phyloP scores from a whole-genome alignment of 805 yeast genomes.

The Pachysolen tannophilus region DNA sequence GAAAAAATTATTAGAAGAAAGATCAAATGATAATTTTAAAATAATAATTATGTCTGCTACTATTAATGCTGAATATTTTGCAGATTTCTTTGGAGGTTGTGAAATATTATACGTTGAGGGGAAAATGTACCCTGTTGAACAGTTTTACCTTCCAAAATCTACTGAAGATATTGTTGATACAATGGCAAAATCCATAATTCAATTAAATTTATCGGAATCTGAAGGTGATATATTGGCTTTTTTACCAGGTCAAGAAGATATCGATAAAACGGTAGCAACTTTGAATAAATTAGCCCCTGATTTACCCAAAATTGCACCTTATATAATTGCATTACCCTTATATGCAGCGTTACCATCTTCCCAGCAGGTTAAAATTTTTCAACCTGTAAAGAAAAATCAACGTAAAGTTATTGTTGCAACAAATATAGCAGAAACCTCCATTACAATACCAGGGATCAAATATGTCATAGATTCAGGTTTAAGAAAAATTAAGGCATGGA shows the following conservation, averaged over 20 bases:
- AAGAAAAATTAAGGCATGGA: constrained; percentile 91
- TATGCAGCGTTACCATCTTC: constrained; percentile 91
- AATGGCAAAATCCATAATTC: constrained; percentile 64
- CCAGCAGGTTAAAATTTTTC: constrained; percentile 77
- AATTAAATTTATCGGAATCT: constrained; percentile 70
- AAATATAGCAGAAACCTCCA: constrained; percentile 95
- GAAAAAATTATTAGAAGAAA: constrained; percentile 50
- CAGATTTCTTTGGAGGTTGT: constrained; percentile 67
- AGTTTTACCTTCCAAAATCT: constrained; percentile 54
- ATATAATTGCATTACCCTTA: constrained; percentile 70
- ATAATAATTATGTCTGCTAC: constrained; percentile 96
- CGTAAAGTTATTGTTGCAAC: constrained; percentile 89
- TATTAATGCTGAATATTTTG: constrained; percentile 81
- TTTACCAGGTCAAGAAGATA: constrained; percentile 95
- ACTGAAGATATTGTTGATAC: constrained; percentile 82
- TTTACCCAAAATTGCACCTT: constrained; percentile 69
- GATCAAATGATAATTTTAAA: constrained; percentile 52
- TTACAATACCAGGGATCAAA: constrained; percentile 90
- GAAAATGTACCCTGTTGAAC: constrained; percentile 75
- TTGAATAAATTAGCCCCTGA: constrained; percentile 54
- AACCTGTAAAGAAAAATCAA: constrained; percentile 50
- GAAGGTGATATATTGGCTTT: constrained; percentile 90
- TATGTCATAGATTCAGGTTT: constrained; percentile 92
- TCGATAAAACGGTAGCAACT: constrained; percentile 70
- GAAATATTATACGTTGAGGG: constrained; percentile 89